Base-by-base conservation (phyloP, 306 rosid genomes). In the Cucumis sativus region DNA sequence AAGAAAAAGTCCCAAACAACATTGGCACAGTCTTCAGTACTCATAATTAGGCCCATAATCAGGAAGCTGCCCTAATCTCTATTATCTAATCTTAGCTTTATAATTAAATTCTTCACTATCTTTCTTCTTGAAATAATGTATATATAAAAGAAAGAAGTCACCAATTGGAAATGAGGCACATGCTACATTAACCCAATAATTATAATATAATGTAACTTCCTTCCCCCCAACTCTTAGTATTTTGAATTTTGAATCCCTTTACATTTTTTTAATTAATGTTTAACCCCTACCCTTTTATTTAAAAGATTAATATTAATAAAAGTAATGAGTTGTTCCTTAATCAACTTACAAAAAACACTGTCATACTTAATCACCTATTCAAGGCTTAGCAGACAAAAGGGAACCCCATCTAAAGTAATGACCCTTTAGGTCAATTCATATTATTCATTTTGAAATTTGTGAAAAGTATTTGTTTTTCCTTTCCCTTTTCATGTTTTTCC, bases 11-110 rank as follows among this genome's bases (percentile, higher is more conserved):
- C 56, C 20, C 2, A 17, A 15, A 41, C 8, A 61, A n/a, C 33
- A 61, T 20, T 15, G 58, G 37, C 56, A 43, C 13, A 52, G 83
- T 10, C 40, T 18, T 40, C 76, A 60, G 25, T 60, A 14, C 77
- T 80, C 76, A 85, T 82, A 81, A 82, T 75, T 79, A 79, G 57
- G 80, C 87, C 85, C 82, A 83, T 80, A 79, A 74, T 80, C 79
- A 79, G 78, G 79, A 83, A 71, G 33, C 66, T 82, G 81, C 59
- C 73, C 76, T 41, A 45, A 39, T 20, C 71, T 13, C 52, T 65
- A 52, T 20, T 70, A 45, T 35, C 72, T 66, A 66, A 66, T 66
- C 72, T 66, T 66, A 58, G 3, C n/a, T 62, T 63, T 79, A 39
- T 69, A 77, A 43, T 54, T 79, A 75, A 51, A 51, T 5, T 47